Evolutionary conservation across 139 green algal species (phyloP).

Genomic region (Haematococcus lacustris): DNA sequence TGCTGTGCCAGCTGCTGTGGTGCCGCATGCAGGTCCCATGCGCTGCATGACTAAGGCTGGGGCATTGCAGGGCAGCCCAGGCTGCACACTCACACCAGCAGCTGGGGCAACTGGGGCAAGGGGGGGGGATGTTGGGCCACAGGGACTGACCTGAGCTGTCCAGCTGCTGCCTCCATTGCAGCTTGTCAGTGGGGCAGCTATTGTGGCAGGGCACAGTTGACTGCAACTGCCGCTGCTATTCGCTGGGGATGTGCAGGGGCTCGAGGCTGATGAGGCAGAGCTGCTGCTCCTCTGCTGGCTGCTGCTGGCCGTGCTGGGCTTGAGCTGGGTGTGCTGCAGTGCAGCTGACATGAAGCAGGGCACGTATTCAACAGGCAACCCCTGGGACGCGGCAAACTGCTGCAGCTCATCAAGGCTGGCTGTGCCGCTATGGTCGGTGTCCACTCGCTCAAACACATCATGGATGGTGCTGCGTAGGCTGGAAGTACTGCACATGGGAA

Average conservation of each 20-base stretch:
- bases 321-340: neutral
- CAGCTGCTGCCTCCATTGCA: neutral
- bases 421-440: neutral
- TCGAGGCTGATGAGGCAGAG: neutral
- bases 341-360: neutral
- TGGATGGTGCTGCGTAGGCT: too few species aligned
- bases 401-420: neutral
- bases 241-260: neutral
- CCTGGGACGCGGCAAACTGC: neutral
- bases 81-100: neutral
- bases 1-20: slow-evolving; percentile 1
- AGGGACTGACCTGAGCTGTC: too few species aligned
- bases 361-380: neutral
- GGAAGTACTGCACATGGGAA: too few species aligned
- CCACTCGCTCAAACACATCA: too few species aligned
- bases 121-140: too few species aligned
- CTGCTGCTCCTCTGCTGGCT: neutral
- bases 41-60: too few species aligned
- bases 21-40: neutral
- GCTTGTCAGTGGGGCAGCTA: neutral
- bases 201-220: neutral
- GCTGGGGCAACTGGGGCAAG: neutral
- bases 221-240: neutral
- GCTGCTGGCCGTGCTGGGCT: neutral
- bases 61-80: too few species aligned